Evolutionary conservation across 2,329 filamentous ascomycete species (phyloP).

Genomic region (Trichoderma sp.): DNA sequence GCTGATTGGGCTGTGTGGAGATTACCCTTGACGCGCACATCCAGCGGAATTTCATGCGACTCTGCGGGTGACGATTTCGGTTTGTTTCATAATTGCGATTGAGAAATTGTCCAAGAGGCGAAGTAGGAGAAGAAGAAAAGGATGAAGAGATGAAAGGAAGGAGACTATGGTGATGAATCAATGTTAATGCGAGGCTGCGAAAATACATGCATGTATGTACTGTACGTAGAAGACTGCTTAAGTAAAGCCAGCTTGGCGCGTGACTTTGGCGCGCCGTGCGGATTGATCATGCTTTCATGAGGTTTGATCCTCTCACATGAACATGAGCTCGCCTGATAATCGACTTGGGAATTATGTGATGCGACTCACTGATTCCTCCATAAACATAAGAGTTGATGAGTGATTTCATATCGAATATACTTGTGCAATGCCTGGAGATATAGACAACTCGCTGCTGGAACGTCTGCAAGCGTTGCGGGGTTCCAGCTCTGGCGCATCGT

Average conservation of each 20-base stretch:
- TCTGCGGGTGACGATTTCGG: not conserved
- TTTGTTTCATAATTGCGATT: not conserved
- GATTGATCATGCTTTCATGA: not conserved
- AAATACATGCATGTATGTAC: no score
- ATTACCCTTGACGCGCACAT: not conserved
- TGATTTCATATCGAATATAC: not conserved
- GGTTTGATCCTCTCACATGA: slow-evolving; percentile 7
- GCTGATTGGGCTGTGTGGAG: not conserved
- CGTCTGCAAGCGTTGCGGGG: slow-evolving; percentile 51
- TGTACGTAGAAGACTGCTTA: not conserved
- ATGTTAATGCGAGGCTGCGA: not conserved
- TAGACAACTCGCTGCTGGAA: slow-evolving; percentile 50
- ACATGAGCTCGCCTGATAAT: not conserved
- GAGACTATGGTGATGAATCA: not conserved
- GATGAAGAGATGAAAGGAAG: not conserved
- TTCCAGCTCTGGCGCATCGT: slow-evolving; percentile 31
- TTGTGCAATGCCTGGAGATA: slow-evolving; percentile 32
- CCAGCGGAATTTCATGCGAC: not conserved
- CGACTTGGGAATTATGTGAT: not conserved
- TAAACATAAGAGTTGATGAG: not conserved
- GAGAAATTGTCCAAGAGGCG: not conserved
- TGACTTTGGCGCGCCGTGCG: slow-evolving; percentile 5
- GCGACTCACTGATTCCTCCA: not conserved
- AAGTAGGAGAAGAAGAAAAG: no score
- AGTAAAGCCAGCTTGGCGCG: slow-evolving; percentile 12